Conservation (phyloP, 371 early-diverging fungal genomes). For the Mortierella sp. region DNA sequence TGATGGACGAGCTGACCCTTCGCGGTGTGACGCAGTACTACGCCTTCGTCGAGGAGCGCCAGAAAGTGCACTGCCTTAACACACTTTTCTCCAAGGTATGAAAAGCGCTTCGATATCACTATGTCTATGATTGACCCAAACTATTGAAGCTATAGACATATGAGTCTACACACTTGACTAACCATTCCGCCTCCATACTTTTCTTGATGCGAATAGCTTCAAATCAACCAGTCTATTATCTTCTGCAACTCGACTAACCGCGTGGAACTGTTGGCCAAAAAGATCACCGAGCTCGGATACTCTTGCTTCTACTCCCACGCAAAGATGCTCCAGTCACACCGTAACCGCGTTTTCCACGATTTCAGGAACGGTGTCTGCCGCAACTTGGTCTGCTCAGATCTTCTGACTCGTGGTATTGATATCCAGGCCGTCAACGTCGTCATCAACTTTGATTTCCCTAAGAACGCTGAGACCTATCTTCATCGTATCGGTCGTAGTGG, state of each 20-base stretch:
- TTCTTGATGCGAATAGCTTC: slow-evolving; percentile 69
- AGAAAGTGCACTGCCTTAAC: slow-evolving; percentile 98
- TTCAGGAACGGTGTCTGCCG: slow-evolving; percentile 97
- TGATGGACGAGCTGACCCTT: slow-evolving; percentile 99
- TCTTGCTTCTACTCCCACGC: slow-evolving; percentile 99
- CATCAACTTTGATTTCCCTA: slow-evolving; percentile 99
- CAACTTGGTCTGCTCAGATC: slow-evolving; percentile 97
- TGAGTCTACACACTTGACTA: not conserved
- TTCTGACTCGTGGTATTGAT: slow-evolving; percentile 99
- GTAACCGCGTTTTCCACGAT: slow-evolving; percentile 99
- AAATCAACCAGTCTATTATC: slow-evolving; percentile 99
- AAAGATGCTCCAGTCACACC: slow-evolving; percentile 97
- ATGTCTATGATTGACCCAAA: not conserved
- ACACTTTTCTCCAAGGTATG: slow-evolving; percentile 95
- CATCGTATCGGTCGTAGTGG: slow-evolving; percentile 99
- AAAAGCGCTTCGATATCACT: not conserved
- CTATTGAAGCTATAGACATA: not conserved
- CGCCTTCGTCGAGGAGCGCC: slow-evolving; percentile 97
- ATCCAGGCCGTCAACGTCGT: slow-evolving; percentile 99
- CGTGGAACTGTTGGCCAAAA: slow-evolving; percentile 97
- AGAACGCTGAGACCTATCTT: slow-evolving; percentile 98
- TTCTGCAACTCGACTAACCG: slow-evolving; percentile 99
- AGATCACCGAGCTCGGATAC: slow-evolving; percentile 98
- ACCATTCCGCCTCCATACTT: not conserved
- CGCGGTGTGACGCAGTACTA: slow-evolving; percentile 99